These are phyloP conservation scores for Euclidium syriacum DNA, from an alignment of 345 rosid genomes.

Conservation along the genomic window DNA sequence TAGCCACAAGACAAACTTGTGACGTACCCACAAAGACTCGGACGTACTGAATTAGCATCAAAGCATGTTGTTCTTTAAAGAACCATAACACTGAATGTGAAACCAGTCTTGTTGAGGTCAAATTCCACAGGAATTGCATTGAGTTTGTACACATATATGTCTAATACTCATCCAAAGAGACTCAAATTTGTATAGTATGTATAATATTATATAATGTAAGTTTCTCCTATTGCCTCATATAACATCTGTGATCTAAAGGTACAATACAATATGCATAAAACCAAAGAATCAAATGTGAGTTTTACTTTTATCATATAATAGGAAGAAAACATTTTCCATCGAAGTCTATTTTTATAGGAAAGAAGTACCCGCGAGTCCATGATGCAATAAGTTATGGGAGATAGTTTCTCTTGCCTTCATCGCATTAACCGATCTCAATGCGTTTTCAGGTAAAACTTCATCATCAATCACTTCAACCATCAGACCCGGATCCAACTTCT, in stretches of 20 bases:
- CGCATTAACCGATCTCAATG: constrained; percentile 44
- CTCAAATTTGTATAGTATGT: neutral
- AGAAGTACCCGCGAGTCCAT: constrained; percentile 66
- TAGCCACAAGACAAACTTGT: constrained; percentile 11
- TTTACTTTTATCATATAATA: neutral
- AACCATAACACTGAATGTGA: neutral
- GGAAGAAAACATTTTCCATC: constrained; percentile 5
- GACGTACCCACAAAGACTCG: neutral
- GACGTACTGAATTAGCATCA: neutral
- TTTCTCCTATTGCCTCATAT: constrained; percentile 20
- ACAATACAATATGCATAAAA: constrained; percentile 29
- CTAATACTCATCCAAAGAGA: neutral
- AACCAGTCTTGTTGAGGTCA: neutral
- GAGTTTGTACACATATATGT: neutral
- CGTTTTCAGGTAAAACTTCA: constrained; percentile 59
- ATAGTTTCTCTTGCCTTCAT: constrained; percentile 66
- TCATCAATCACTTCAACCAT: constrained; percentile 52
- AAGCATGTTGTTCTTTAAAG: neutral
- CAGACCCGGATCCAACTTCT: constrained; percentile 45
- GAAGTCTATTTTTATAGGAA: constrained; percentile 32
- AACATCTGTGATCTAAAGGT: constrained; percentile 16
- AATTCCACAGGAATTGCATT: neutral
- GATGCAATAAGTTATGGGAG: constrained; percentile 73
- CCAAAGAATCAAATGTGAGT: constrained; percentile 30
- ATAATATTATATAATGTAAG: constrained; percentile 2